A percentile compares a stretch with the other conserved stretches of the same genome.
phyloP scores from a whole-genome alignment of 176 grass and related monocot genomes.

The Raddia guianensis region DNA sequence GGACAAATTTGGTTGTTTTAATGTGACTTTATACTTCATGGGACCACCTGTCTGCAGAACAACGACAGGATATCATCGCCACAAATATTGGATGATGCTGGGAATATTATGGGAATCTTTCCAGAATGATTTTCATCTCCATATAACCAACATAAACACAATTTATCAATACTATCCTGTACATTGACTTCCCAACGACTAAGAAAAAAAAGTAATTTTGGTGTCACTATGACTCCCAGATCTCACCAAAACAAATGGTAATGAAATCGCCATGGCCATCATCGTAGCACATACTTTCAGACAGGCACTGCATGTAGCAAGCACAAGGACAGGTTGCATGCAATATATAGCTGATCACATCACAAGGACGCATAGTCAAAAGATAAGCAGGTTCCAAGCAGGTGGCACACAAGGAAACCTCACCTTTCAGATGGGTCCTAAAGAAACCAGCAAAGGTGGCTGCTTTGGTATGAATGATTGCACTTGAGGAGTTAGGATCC shows the following conservation, averaged over 20 bases:
- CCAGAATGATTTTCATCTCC: background rate
- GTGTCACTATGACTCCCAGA: background rate
- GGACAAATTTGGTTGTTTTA: conserved; percentile 2
- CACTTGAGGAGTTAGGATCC: conserved; percentile 12
- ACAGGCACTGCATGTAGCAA: background rate
- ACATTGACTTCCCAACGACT: conserved; percentile 28
- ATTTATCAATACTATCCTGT: background rate
- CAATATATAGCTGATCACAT: background rate
- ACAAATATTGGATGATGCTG: conserved; percentile 1
- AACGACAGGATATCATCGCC: background rate
- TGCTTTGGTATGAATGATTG: conserved; percentile 39
- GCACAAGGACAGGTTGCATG: conserved; percentile 6
- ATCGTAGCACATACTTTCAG: background rate
- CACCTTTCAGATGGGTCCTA: background rate
- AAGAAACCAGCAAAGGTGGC: conserved; percentile 31
- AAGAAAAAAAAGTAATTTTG: background rate
- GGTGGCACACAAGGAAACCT: conserved; percentile 16
- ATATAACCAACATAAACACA: background rate
- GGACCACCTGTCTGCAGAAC: conserved; percentile 19
- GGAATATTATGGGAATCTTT: background rate
- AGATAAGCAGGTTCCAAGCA: conserved; percentile 35
- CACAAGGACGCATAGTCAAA: background rate
- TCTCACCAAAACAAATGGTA: background rate
- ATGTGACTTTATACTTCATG: background rate
- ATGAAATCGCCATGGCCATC: background rate